phyloP scores from a whole-genome alignment of 129 eudicot species.

The carrot (Daucus carota) region DH1_v3.0 NC_030384.2:48947001-48947500 shows the following conservation, averaged over 20 bases:
- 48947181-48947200: neutral
- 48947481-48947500: neutral
- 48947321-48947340: neutral
- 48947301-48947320: neutral
- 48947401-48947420: slow-evolving; percentile 67
- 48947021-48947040: neutral
- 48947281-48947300: neutral
- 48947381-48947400: slow-evolving; percentile 58
- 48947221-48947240: neutral
- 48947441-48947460: slow-evolving; percentile 63
- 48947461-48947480: neutral
- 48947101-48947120: neutral
- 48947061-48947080: neutral
- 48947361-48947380: slow-evolving; percentile 16
- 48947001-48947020: neutral
- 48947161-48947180: neutral
- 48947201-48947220: neutral
- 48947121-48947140: neutral
- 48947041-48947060: neutral
- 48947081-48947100: neutral
- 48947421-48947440: slow-evolving; percentile 64
- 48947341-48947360: neutral
- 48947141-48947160: neutral
- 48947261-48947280: neutral
- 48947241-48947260: neutral